Evolutionary conservation across 495 filamentous ascomycete genomes (phyloP), one percentile per base, ranked within the genome.

Genomic region (Friedmanniomyces simplex): DNA sequence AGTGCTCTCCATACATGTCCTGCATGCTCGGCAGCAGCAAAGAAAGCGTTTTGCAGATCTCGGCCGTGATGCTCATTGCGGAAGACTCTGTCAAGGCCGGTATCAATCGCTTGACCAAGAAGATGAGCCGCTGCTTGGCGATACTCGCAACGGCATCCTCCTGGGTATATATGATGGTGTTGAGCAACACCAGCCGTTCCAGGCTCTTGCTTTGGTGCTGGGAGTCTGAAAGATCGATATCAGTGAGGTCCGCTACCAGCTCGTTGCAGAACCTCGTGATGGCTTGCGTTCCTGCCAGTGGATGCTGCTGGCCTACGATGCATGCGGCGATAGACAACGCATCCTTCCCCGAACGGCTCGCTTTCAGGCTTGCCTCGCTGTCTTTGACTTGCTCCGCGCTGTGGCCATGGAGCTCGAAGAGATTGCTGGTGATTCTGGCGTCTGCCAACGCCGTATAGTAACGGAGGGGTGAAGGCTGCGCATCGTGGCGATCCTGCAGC

Each of bases 1-100:
- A 98, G 65, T 93, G 87, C 1, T 82, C 76, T 1, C 91, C 93
- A 66, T 94, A 96, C 7, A 93, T 81, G 41, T 85, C 81, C 46
- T 77, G 76, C 32, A 95, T 80, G 30, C 75, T 75, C 47, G 87
- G 86, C 14, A 96, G 70, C 11, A 94, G 71, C n/a, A 72, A 66
- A 1, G 75, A 68, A 36, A 97, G 68, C 0, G 75, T 77, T 59
- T 82, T 83, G 55, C 84, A 81, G 1, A 71, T 69, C 68, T 88
- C 84, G 6, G 81, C 69, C 32, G 76, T 72, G 14, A 89, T 77
- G 34, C 66, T 18, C 2, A 69, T 58, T 21, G 71, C 59, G 10
- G 72, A 51, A 1, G 74, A 64, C 0, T 78, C 76, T 32, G 84
- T 74, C 1, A 87, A 68, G 79, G 86, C 90, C 18, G 80, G 75